A percentile compares a stretch with the other conserved stretches of the same genome.
phyloP scores from a whole-genome alignment of 768 basidiomycete species.

The Pulveroboletus ravenelii region DNA sequence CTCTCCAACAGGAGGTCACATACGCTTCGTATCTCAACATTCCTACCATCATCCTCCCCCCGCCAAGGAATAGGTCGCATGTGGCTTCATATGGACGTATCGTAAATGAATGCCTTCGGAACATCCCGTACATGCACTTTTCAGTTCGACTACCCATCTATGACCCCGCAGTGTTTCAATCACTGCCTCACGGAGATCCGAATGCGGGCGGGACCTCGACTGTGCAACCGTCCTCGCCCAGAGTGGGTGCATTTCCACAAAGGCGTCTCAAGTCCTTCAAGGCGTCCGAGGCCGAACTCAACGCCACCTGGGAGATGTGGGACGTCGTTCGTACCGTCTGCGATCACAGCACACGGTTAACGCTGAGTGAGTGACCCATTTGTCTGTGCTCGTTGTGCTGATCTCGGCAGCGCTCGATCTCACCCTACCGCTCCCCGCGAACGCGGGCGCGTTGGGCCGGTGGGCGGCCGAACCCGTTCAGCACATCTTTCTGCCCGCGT shows the following conservation, averaged over 20 bases:
- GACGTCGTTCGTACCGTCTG: slow-evolving; percentile 89
- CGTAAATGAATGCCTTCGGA: slow-evolving; percentile 71
- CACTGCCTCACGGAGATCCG: slow-evolving; percentile 27
- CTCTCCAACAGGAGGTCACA: slow-evolving; percentile 86
- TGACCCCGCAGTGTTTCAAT: slow-evolving; percentile 60
- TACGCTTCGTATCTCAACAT: slow-evolving; percentile 93
- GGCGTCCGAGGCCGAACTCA: slow-evolving; percentile 53
- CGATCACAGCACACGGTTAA: slow-evolving; percentile 71
- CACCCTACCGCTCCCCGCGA: slow-evolving; percentile 79
- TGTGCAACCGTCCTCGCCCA: slow-evolving; percentile 20
- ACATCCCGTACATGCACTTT: slow-evolving; percentile 67
- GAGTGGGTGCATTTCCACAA: slow-evolving; percentile 21
- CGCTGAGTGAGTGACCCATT: slow-evolving; percentile 59
- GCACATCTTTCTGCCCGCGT: slow-evolving; percentile 82
- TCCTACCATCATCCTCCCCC: slow-evolving; percentile 79
- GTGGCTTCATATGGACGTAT: slow-evolving; percentile 92
- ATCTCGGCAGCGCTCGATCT: slow-evolving; percentile 76
- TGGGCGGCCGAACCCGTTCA: slow-evolving; percentile 95
- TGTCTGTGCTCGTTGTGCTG: slow-evolving; percentile 7
- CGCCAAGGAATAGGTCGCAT: slow-evolving; percentile 77
- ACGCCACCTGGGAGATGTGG: slow-evolving; percentile 97
- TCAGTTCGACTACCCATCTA: slow-evolving; percentile 82
- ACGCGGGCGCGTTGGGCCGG: slow-evolving; percentile 68
- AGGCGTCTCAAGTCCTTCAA: slow-evolving; percentile 27
- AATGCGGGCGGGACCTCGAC: slow-evolving; percentile 25